These are phyloP conservation scores for Lachnellula hyalina DNA, from an alignment of 2,329 filamentous ascomycete species.

Conservation along the genomic window DNA sequence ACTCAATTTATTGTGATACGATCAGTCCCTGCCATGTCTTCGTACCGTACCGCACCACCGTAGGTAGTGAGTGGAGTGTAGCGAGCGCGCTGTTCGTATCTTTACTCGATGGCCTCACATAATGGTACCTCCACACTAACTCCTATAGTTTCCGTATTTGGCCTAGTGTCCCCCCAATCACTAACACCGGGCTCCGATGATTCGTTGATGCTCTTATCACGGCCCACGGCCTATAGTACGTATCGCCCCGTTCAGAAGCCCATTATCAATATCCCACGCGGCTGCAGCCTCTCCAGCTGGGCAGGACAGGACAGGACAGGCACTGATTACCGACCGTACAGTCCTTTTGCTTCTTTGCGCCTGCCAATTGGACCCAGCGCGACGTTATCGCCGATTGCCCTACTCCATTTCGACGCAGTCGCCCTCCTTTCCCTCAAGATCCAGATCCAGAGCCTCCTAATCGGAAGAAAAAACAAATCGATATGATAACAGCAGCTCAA, in stretches of 20 bases:
- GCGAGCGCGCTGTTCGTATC: too few species aligned
- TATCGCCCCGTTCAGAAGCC: conserved; percentile 3
- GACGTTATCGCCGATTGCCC: too few species aligned
- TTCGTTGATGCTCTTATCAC: conserved; percentile 19
- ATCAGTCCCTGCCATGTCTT: too few species aligned
- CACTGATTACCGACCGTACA: neutral
- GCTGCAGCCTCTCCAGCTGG: neutral
- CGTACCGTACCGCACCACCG: too few species aligned
- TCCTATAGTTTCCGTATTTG: neutral
- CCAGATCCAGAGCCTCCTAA: neutral
- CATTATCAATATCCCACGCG: conserved; percentile 3
- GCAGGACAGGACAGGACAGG: neutral
- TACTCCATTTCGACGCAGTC: too few species aligned
- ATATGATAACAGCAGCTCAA: too few species aligned
- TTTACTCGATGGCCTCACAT: conserved; percentile 17
- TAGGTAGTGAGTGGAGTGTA: too few species aligned
- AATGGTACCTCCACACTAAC: conserved; percentile 1
- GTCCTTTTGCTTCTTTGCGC: neutral
- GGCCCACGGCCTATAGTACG: neutral
- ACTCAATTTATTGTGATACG: neutral
- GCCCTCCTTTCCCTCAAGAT: too few species aligned
- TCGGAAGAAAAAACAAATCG: neutral
- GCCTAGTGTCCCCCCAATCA: neutral
- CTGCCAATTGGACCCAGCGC: neutral
- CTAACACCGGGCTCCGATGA: neutral